Conservation (phyloP, 202 grass and related monocot genomes). For the Tripidium arundinaceum region DNA sequence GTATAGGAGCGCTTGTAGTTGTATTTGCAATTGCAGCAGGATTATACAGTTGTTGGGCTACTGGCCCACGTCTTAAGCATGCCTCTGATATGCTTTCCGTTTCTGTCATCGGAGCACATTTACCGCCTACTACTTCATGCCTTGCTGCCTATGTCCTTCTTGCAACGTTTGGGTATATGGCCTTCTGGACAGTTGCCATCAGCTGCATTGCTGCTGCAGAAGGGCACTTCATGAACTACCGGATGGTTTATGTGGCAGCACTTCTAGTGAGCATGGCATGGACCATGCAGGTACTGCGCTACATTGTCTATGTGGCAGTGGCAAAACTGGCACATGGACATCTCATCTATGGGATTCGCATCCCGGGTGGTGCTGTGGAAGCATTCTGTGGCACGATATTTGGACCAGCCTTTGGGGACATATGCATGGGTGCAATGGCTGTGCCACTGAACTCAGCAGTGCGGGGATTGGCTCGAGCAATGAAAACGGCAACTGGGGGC, state of each 20-base stretch:
- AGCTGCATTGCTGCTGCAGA: slow-evolving; percentile 60
- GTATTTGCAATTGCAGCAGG: slow-evolving; percentile 44
- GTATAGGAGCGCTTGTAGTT: slow-evolving; percentile 51
- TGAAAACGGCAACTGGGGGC: slow-evolving; percentile 38
- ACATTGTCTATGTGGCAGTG: slow-evolving; percentile 59
- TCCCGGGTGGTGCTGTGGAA: slow-evolving; percentile 38
- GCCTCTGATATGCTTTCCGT: slow-evolving; percentile 57
- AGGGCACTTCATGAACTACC: slow-evolving; percentile 47
- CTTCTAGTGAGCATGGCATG: slow-evolving; percentile 79
- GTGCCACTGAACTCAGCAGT: slow-evolving; percentile 48
- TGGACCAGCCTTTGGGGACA: slow-evolving; percentile 55
- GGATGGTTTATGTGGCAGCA: slow-evolving; percentile 43
- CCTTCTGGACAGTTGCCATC: slow-evolving; percentile 75
- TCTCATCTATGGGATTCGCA: slow-evolving; percentile 43
- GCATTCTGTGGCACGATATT: slow-evolving; percentile 40
- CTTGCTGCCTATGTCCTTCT: slow-evolving; percentile 36
- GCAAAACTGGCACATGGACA: slow-evolving; percentile 55
- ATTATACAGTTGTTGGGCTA: slow-evolving; percentile 85
- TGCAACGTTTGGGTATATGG: slow-evolving; percentile 50
- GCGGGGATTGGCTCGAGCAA: slow-evolving; percentile 55
- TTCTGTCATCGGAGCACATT: slow-evolving; percentile 42
- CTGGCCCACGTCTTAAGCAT: slow-evolving; percentile 58
- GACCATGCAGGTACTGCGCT: slow-evolving; percentile 90
- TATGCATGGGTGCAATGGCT: slow-evolving; percentile 66
- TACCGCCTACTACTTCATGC: slow-evolving; percentile 37